phyloP scores from a whole-genome alignment of 208 protist species.

The Leptomonas seymouri region DNA sequence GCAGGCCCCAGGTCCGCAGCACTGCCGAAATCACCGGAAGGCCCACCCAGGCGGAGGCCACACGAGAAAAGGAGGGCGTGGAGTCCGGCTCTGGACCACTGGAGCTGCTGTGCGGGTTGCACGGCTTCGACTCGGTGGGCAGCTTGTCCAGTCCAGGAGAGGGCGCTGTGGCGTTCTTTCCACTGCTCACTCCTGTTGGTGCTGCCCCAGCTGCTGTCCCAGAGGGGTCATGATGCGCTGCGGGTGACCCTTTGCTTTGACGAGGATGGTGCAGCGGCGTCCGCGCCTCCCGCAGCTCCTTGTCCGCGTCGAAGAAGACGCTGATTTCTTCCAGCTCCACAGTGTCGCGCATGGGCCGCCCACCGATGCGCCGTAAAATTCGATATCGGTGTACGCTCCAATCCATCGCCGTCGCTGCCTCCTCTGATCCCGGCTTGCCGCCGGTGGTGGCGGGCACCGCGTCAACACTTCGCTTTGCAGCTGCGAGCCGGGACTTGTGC shows the following conservation, averaged over 20 bases:
- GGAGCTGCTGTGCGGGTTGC: slow-evolving; percentile 15
- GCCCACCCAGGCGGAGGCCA: slow-evolving; percentile 67
- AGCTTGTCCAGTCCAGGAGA: background rate
- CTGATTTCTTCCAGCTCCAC: slow-evolving; percentile 65
- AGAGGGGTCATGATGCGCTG: background rate
- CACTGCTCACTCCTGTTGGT: background rate
- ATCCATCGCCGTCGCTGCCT: background rate
- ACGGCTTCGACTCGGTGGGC: background rate
- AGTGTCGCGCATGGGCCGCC: slow-evolving; percentile 59
- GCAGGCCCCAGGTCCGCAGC: slow-evolving; percentile 62
- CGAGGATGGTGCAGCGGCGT: slow-evolving; percentile 22
- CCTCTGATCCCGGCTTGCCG: background rate
- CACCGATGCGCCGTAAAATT: slow-evolving; percentile 59
- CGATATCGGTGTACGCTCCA: slow-evolving; percentile 38
- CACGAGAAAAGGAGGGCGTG: slow-evolving; percentile 44
- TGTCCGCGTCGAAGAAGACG: slow-evolving; percentile 39
- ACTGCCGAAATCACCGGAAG: slow-evolving; percentile 55
- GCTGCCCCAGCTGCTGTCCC: background rate
- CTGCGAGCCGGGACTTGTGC: slow-evolving; percentile 9
- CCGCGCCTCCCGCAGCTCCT: slow-evolving; percentile 26
- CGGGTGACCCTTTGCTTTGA: background rate
- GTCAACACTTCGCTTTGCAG: background rate
- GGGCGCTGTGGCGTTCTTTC: background rate
- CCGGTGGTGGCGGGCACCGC: background rate
- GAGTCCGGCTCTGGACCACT: slow-evolving; percentile 34